phyloP scores from a whole-genome alignment of 768 basidiomycete genomes.

The Trametes cubensis region DNA sequence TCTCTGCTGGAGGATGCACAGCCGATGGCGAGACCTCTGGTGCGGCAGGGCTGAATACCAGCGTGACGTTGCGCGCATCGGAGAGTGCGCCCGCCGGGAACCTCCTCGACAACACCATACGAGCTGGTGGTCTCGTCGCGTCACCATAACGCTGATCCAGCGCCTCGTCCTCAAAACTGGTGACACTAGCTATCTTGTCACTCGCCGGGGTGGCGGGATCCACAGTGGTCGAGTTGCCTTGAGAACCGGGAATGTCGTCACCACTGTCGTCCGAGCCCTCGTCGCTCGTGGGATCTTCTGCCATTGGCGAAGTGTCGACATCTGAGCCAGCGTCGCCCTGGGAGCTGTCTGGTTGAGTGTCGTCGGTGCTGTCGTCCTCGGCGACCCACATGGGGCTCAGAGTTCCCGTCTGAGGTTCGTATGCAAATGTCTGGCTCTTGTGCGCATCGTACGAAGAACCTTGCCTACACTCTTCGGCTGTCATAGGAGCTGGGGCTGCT shows the following conservation, averaged over 20 bases:
- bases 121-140: constrained; percentile 23
- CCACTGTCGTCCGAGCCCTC: background rate
- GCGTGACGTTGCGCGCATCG: constrained; percentile 45
- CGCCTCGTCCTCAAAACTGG: constrained; percentile 23
- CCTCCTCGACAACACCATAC: constrained; percentile 16
- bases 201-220: constrained; percentile 27
- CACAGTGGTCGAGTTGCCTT: constrained; percentile 19
- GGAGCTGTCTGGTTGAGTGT: too few species aligned
- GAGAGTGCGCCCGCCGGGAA: constrained; percentile 22
- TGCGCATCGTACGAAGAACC: constrained; percentile 30
- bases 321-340: constrained; percentile 16
- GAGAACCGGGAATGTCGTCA: background rate
- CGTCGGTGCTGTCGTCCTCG: constrained; percentile 32
- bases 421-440: constrained; percentile 63
- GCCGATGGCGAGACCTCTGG: constrained; percentile 33
- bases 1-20: background rate
- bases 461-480: constrained; percentile 46
- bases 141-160: constrained; percentile 28
- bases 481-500: constrained; percentile 49
- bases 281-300: constrained; percentile 12
- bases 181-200: constrained; percentile 25
- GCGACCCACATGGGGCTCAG: constrained; percentile 57
- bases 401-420: constrained; percentile 47
- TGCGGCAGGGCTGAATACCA: constrained; percentile 52
- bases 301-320: constrained; percentile 5